Base-by-base conservation (phyloP, 495 filamentous ascomycete species). In the Symbiotaphrina buchneri region DNA sequence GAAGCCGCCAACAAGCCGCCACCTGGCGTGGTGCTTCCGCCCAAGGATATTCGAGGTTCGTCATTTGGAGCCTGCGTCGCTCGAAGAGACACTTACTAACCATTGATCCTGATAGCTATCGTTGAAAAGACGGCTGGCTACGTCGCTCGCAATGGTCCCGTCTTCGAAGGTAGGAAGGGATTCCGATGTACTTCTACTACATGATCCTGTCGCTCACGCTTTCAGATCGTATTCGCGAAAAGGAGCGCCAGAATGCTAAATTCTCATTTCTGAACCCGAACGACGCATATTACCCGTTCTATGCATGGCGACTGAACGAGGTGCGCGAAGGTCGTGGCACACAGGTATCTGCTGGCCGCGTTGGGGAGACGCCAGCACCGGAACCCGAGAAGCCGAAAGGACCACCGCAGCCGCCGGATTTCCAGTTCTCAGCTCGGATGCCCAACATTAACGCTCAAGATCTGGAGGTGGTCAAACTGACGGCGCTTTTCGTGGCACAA, bases 101-200 rank as follows among this genome's bases (percentile, higher is more conserved):
- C n/a, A 20, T 29, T 10, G n/a, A 17, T 26, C 22, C 18, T 29
- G 23, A 24, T 35, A 71, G 63, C 59, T 2, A 74, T 85, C 39
- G 71, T 93, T 42, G 85, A 94, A 49, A 94, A 91, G 54, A 92
- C 85, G n/a, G 84, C 85, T 20, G 83, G 83, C 13, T 93, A 85
- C 47, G 82, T 93, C 25, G 73, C 71, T 43, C 72, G 76, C 51
- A 73, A 92, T 48, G 82, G 83, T 14, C 37, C 63, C 13, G 63
- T 73, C 18, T 91, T 95, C 47, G 85, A 87, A 65, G 65, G 68
- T 71, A 43, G 36, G 56, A 43, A 27, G 30, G 38, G 38, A 32
- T 3, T n/a, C n/a, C n/a, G n/a, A n/a, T n/a, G n/a, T n/a, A n/a
- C n/a, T n/a, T n/a, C n/a, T n/a, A n/a, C n/a, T n/a, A n/a, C n/a